Percentiles rank a stretch among this genome's conserved stretches.
phyloP scores from a whole-genome alignment of 2,329 filamentous ascomycete species.

The Blumeria hordei region DNA sequence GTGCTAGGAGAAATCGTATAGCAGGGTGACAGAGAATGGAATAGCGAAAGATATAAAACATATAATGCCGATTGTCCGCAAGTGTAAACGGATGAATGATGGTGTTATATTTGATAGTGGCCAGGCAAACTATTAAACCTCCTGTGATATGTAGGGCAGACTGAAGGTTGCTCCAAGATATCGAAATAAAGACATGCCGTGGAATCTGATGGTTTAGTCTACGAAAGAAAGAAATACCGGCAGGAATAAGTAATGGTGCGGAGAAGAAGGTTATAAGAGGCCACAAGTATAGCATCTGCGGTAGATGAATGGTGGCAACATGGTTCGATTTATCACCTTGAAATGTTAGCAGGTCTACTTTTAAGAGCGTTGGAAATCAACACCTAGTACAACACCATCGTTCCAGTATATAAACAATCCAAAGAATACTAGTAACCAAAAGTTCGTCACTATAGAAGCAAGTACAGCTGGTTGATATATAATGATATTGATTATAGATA shows the following conservation, averaged over 20 bases:
- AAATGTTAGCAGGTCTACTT: not conserved
- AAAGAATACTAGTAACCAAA: constrained; percentile 44
- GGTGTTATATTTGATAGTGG: constrained; percentile 57
- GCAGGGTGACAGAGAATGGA: constrained; percentile 41
- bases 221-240: constrained; percentile 19
- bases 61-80: constrained; percentile 89
- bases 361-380: constrained; percentile 7
- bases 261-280: constrained; percentile 80
- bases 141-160: no score
- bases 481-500: constrained; percentile 39
- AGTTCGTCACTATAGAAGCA: constrained; percentile 28
- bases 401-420: constrained; percentile 63
- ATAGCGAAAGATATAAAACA: constrained; percentile 86
- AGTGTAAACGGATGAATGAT: constrained; percentile 88
- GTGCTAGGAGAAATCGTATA: constrained; percentile 41
- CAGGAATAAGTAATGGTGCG: constrained; percentile 43
- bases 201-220: no score
- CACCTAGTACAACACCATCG: constrained; percentile 72
- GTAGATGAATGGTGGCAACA: constrained; percentile 62
- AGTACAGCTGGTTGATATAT: constrained; percentile 23
- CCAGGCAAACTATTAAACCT: constrained; percentile 14
- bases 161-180: no score
- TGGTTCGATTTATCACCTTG: constrained; percentile 86
- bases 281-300: constrained; percentile 93
- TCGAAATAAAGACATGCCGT: no score